phyloP scores from a whole-genome alignment of 805 yeast genomes.

The Candida boidinii region DNA sequence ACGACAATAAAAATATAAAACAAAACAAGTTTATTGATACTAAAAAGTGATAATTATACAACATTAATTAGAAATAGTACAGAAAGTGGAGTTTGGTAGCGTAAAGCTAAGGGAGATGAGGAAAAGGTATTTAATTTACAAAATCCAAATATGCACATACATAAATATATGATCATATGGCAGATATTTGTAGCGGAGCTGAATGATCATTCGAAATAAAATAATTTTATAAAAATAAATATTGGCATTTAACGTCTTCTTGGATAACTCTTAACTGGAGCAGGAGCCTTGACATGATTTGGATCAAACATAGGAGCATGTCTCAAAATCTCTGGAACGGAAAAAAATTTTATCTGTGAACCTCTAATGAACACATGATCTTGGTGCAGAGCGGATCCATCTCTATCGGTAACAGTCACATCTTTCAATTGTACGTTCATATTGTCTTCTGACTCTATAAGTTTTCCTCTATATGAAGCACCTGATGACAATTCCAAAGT shows the following conservation, averaged over 20 bases:
- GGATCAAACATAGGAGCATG: conserved; percentile 81
- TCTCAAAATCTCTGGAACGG: conserved; percentile 79
- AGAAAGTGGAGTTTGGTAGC: too few relatives aligned
- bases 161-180: too few relatives aligned
- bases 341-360: conserved; percentile 75
- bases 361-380: conserved; percentile 89
- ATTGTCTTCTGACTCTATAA: conserved; percentile 80
- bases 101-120: too few relatives aligned
- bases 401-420: conserved; percentile 67
- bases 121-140: too few relatives aligned
- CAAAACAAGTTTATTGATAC: too few relatives aligned
- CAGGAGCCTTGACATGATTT: conserved; percentile 49
- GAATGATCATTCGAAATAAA: too few relatives aligned
- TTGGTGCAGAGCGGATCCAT: conserved; percentile 68
- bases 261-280: conserved; percentile 60
- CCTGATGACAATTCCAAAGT: conserved; percentile 81
- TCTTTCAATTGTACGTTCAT: conserved; percentile 88
- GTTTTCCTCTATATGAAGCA: conserved; percentile 79
- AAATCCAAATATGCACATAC: too few relatives aligned
- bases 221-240: too few relatives aligned
- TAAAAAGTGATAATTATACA: too few relatives aligned
- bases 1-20: too few relatives aligned
- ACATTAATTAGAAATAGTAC: too few relatives aligned
- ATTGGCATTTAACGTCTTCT: conserved; percentile 13
- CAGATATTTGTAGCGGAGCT: too few relatives aligned